Percentiles rank a stretch among this genome's conserved stretches.
These are phyloP conservation scores for Metarhizium robertsii DNA, from an alignment of 2,329 filamentous ascomycete genomes.

Conservation along the genomic window DNA sequence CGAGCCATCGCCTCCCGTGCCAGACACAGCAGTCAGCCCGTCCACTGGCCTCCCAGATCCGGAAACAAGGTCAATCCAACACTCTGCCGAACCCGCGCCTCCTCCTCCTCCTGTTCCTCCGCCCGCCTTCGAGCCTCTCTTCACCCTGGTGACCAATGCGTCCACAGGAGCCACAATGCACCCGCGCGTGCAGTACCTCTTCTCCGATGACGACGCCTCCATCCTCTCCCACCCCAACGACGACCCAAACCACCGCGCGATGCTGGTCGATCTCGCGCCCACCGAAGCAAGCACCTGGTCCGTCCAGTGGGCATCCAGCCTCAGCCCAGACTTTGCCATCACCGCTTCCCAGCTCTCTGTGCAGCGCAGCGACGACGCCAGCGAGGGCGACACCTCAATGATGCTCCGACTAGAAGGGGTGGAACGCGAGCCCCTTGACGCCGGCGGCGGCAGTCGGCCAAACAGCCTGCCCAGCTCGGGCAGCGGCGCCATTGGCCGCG, in stretches of 20 bases:
- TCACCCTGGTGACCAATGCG: constrained; percentile 72
- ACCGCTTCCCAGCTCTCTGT: constrained; percentile 34
- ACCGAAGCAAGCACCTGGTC: constrained; percentile 28
- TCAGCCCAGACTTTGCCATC: constrained; percentile 65
- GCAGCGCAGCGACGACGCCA: constrained; percentile 25
- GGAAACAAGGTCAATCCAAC: neutral
- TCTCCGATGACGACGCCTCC: constrained; percentile 82
- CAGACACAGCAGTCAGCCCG: neutral
- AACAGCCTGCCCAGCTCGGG: constrained; percentile 19
- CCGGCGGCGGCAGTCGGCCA: constrained; percentile 7
- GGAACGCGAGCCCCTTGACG: constrained; percentile 25
- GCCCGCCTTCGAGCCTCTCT: constrained; percentile 64
- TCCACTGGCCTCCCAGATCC: neutral
- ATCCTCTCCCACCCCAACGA: constrained; percentile 55
- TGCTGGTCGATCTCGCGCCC: constrained; percentile 46
- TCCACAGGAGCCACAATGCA: constrained; percentile 69
- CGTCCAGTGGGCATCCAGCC: constrained; percentile 60
- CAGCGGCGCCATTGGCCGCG: constrained; percentile 23
- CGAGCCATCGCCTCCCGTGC: neutral
- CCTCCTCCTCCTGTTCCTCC: neutral
- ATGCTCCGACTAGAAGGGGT: constrained; percentile 28
- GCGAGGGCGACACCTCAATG: constrained; percentile 14
- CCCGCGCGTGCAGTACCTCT: constrained; percentile 84
- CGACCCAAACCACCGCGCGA: constrained; percentile 31
- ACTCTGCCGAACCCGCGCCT: neutral